These are phyloP conservation scores for Trichoderma atroviride DNA, from an alignment of 2,329 filamentous ascomycete genomes.

Conservation along the genomic window DNA sequence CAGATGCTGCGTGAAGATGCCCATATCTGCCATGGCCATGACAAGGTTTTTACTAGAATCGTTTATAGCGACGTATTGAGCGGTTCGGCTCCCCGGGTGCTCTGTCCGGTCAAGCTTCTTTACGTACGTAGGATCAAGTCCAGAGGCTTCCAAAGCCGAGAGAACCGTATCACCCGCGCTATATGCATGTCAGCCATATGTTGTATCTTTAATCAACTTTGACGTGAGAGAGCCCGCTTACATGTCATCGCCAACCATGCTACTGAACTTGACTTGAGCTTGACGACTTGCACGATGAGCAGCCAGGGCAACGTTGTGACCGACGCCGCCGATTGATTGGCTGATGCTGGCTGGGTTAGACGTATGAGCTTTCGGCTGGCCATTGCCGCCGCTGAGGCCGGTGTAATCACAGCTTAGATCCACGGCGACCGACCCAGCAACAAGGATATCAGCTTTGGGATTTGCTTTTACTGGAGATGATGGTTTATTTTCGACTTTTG, in stretches of 20 bases:
- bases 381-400: conserved; percentile 34
- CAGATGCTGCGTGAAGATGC: conserved; percentile 66
- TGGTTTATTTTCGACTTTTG: conserved; percentile 26
- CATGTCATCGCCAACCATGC: conserved; percentile 78
- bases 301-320: conserved; percentile 86
- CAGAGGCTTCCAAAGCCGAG: conserved; percentile 63
- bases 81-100: conserved; percentile 65
- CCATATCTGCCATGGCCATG: conserved; percentile 96
- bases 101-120: conserved; percentile 54
- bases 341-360: conserved; percentile 83
- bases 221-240: conserved; percentile 41
- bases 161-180: conserved; percentile 75
- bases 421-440: conserved; percentile 87
- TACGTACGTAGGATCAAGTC: conserved; percentile 67
- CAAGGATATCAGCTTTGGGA: conserved; percentile 66
- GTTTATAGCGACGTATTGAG: conserved; percentile 91
- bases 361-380: conserved; percentile 64
- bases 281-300: conserved; percentile 67
- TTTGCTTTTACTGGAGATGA: conserved; percentile 24
- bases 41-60: conserved; percentile 79
- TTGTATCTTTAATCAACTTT: not conserved
- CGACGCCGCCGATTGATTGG: conserved; percentile 87
- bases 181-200: not conserved
- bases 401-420: conserved; percentile 82
- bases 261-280: conserved; percentile 71